A percentile compares a stretch with the other conserved stretches of the same genome.
These are phyloP conservation scores for Arachnomyces sp. DNA, from an alignment of 2,329 filamentous ascomycete species.

Conservation along the genomic window DNA sequence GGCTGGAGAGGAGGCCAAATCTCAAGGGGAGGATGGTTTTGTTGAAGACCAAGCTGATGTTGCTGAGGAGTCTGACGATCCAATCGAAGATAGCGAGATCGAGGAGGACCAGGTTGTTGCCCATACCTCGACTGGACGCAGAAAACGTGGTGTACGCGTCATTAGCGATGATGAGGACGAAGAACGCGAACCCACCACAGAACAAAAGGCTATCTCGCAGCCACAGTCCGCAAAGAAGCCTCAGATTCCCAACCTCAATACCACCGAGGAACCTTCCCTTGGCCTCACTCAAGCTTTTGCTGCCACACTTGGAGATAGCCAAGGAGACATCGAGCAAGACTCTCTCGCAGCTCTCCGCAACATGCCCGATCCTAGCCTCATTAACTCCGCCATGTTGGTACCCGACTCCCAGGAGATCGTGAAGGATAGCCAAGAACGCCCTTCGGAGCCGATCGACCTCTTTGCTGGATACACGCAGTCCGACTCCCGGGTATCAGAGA, in stretches of 20 bases:
- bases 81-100: slow-evolving; percentile 17
- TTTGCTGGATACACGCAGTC: slow-evolving; percentile 29
- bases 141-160: slow-evolving; percentile 46
- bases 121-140: slow-evolving; percentile 40
- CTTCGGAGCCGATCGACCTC: slow-evolving; percentile 37
- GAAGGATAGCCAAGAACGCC: slow-evolving; percentile 47
- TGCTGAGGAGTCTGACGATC: slow-evolving; percentile 24
- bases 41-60: slow-evolving; percentile 30
- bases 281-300: slow-evolving; percentile 86
- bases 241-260: slow-evolving; percentile 58
- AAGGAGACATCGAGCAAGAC: slow-evolving; percentile 38
- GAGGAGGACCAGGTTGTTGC: slow-evolving; percentile 17
- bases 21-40: slow-evolving; percentile 14
- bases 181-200: slow-evolving; percentile 30
- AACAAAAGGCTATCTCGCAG: slow-evolving; percentile 12
- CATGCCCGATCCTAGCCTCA: slow-evolving; percentile 47
- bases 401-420: slow-evolving; percentile 55
- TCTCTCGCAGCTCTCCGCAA: slow-evolving; percentile 43
- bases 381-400: slow-evolving; percentile 51
- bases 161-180: slow-evolving; percentile 61
- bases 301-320: slow-evolving; percentile 68
- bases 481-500: slow-evolving; percentile 28
- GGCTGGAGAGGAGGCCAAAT: slow-evolving; percentile 13
- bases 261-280: slow-evolving; percentile 40
- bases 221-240: slow-evolving; percentile 36